phyloP scores from a whole-genome alignment of 2,329 filamentous ascomycete species.

The Penicillium verrucosum region DNA sequence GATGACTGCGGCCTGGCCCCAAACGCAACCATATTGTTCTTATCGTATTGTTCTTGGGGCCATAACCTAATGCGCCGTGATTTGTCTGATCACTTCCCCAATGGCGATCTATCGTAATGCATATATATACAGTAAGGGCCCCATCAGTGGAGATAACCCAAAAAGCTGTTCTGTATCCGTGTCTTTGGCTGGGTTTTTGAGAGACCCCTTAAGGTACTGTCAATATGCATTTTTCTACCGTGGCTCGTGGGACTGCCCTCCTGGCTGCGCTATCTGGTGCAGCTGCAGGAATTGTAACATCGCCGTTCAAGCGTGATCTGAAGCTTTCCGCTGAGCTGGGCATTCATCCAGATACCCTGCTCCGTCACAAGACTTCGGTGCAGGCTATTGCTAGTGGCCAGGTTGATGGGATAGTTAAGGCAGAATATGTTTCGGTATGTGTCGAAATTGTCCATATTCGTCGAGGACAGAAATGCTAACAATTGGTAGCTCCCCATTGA shows the following conservation, averaged over 20 bases:
- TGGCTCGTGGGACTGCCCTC: neutral
- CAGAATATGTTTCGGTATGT: slow-evolving; percentile 14
- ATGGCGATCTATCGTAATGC: neutral
- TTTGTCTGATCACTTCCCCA: neutral
- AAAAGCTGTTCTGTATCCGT: neutral
- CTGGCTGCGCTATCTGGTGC: slow-evolving; percentile 12
- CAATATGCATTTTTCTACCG: slow-evolving; percentile 9
- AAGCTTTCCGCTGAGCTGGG: slow-evolving; percentile 20
- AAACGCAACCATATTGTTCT: slow-evolving; percentile 18
- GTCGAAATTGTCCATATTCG: no score
- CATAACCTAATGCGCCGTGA: neutral
- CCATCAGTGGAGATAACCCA: neutral
- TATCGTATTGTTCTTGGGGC: slow-evolving; percentile 11
- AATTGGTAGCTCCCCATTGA: slow-evolving; percentile 33
- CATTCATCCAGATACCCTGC: slow-evolving; percentile 12
- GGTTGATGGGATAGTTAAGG: neutral
- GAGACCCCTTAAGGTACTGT: neutral
- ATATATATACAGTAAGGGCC: slow-evolving; percentile 7
- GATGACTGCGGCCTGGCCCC: slow-evolving; percentile 4
- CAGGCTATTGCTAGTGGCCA: neutral
- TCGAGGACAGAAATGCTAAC: neutral
- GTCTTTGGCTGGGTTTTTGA: neutral
- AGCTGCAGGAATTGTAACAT: neutral
- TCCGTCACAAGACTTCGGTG: slow-evolving; percentile 4
- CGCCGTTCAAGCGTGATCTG: slow-evolving; percentile 14